Evolutionary conservation across 345 rosid genomes (phyloP).

Genomic region (Citrus cavaleriei): DNA sequence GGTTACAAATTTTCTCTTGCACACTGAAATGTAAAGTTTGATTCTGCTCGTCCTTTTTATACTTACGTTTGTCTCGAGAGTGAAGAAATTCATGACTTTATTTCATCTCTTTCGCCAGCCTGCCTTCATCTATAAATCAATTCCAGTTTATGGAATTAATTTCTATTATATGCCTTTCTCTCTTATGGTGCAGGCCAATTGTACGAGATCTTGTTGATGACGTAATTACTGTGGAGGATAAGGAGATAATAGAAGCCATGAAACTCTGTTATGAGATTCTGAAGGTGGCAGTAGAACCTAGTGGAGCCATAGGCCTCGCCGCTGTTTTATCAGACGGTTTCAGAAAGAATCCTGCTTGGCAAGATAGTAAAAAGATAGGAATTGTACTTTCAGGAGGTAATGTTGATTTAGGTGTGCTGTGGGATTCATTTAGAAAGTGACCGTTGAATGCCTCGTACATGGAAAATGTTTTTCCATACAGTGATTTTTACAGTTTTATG

Average conservation of each 20-base stretch:
- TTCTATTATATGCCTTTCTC: neutral
- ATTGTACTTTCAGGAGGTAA: conserved; percentile 81
- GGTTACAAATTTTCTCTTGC: neutral
- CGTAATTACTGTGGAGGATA: conserved; percentile 61
- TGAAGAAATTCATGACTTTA: neutral
- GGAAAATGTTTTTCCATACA: neutral
- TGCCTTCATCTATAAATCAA: neutral
- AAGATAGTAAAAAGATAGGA: conserved; percentile 55
- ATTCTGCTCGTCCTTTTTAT: neutral
- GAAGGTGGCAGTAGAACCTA: conserved; percentile 83
- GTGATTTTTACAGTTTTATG: neutral
- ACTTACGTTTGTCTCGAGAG: neutral
- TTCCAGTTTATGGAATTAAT: neutral
- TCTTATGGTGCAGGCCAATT: conserved; percentile 53
- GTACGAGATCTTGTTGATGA: conserved; percentile 79
- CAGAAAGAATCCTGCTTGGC: conserved; percentile 48
- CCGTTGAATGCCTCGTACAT: neutral
- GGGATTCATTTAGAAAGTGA: conserved; percentile 53
- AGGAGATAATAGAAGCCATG: conserved; percentile 75
- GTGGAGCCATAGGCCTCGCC: conserved; percentile 95
- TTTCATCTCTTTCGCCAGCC: neutral
- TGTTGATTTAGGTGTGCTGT: conserved; percentile 67
- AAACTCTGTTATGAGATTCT: conserved; percentile 78
- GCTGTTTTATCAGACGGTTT: conserved; percentile 70
- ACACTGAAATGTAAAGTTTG: neutral